A percentile compares a stretch with the other conserved stretches of the same genome.
Evolutionary conservation across 441 rosid species (phyloP).

Genomic region (Brassica balearica): DNA sequence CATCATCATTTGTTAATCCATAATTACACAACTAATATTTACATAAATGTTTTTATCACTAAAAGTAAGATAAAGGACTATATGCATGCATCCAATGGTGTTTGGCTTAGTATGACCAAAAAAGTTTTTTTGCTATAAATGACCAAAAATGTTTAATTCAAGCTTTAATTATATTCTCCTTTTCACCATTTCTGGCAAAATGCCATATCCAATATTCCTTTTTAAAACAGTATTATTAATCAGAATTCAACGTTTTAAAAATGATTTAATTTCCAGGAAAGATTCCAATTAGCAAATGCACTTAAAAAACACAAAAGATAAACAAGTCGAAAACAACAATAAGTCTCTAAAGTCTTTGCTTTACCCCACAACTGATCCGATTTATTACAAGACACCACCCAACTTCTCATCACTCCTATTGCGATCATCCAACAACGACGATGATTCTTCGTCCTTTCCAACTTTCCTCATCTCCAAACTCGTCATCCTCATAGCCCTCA

Average conservation of each 20-base stretch:
- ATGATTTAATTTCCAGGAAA: slow-evolving; percentile 5
- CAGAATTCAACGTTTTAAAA: slow-evolving; percentile 1
- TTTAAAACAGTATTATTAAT: background rate
- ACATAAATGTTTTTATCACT: background rate
- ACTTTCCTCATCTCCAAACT: slow-evolving; percentile 50
- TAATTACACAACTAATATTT: background rate
- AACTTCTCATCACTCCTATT: slow-evolving; percentile 53
- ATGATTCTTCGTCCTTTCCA: slow-evolving; percentile 58
- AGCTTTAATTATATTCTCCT: slow-evolving; percentile 30
- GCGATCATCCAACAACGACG: slow-evolving; percentile 41
- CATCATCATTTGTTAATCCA: slow-evolving; percentile 24
- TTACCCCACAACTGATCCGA: background rate
- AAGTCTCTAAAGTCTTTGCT: slow-evolving; percentile 2
- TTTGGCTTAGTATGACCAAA: slow-evolving; percentile 26
- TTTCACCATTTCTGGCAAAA: slow-evolving; percentile 30
- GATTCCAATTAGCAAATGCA: slow-evolving; percentile 23
- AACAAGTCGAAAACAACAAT: slow-evolving; percentile 16
- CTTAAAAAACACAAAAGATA: background rate
- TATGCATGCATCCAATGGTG: slow-evolving; percentile 22
- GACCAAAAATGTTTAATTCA: slow-evolving; percentile 4
- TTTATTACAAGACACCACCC: slow-evolving; percentile 39
- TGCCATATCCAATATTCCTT: background rate
- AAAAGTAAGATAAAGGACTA: slow-evolving; percentile 4
- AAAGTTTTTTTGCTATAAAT: background rate
- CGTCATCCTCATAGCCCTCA: slow-evolving; percentile 64